These are phyloP conservation scores for Haplographium delicatum DNA, from an alignment of 495 filamentous ascomycete species.

Conservation along the genomic window DNA sequence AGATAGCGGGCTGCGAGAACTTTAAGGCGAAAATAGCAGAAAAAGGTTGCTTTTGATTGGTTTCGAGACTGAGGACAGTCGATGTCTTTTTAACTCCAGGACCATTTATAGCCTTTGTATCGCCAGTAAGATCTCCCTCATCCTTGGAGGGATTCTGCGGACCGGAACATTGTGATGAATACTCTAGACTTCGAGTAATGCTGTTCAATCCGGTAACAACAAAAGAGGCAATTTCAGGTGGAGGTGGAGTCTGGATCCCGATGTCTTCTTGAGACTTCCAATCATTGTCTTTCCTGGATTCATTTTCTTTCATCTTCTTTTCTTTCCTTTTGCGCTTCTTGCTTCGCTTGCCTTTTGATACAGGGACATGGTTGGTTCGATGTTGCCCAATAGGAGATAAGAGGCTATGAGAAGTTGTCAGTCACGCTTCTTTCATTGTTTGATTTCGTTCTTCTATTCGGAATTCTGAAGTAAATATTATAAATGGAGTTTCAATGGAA, in stretches of 20 bases:
- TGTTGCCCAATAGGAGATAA: conserved; percentile 52
- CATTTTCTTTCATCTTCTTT: conserved; percentile 4
- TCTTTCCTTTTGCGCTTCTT: conserved; percentile 33
- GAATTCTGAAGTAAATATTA: too few relatives aligned
- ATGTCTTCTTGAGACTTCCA: neutral
- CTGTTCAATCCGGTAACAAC: conserved; percentile 55
- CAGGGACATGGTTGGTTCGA: conserved; percentile 37
- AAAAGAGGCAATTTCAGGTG: conserved; percentile 43
- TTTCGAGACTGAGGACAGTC: too few relatives aligned
- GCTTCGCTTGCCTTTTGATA: conserved; percentile 49
- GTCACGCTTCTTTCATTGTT: too few relatives aligned
- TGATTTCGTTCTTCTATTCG: too few relatives aligned
- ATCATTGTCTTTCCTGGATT: too few relatives aligned
- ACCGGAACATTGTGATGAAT: conserved; percentile 24
- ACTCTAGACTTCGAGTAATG: conserved; percentile 50
- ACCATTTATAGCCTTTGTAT: too few relatives aligned
- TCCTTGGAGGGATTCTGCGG: neutral
- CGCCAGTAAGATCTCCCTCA: neutral
- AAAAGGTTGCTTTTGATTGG: too few relatives aligned
- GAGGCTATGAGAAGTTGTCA: conserved; percentile 36
- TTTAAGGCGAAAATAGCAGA: conserved; percentile 49
- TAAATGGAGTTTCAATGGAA: too few relatives aligned
- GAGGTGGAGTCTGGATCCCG: conserved; percentile 25
- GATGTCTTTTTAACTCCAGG: too few relatives aligned
- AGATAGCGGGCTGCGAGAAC: conserved; percentile 41